Evolutionary conservation across 495 filamentous ascomycete genomes (phyloP), one percentile per base, ranked within the genome.

Genomic region (Penicillium desertorum): DNA sequence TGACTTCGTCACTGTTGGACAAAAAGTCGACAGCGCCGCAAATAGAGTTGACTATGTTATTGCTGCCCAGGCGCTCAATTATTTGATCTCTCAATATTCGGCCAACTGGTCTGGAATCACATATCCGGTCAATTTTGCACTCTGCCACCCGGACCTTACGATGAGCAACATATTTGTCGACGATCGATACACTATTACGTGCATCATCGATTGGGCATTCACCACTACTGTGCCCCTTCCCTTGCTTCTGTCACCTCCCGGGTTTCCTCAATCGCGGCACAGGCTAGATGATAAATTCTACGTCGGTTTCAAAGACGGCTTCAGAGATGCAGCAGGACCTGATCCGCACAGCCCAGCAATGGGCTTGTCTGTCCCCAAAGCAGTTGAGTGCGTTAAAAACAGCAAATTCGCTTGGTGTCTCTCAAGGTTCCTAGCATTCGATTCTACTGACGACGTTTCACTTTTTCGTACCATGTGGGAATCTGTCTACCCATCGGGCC

Each of bases 381-480:
- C 45, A 2, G 29, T 46, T 4, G 5, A 29, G 25, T 46, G 45
- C 2, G 29, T 46, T 4, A 10, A 30, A n/a, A 29, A 17, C 2
- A 46, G 16, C 14, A 2, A 29, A 10, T 46, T 46, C 30, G 23
- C 22, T 6, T 46, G 45, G 45, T 46, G 25, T 10, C 45, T 46
- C 16, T 0, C 45, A 5, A 29, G 45, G 11, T 17, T 46, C 29
- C 45, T 46, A 8, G 23, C 45, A 46, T 6, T 46, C 9, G 45
- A 46, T 46, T 46, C 45, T 2, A 30, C 25, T 4, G 45, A 29
- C 25, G 45, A 46, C 45, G 16, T 46, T 46, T 16, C 45, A 6
- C 23, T 46, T 46, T 46, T 46, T 5, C 45, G 45, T 29, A 46
- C 45, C 8, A 29, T 46, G 25, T 46, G 45, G 45, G 16, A 46